Conservation (phyloP, 345 rosid genomes). For the Iberis pinnata region DNA sequence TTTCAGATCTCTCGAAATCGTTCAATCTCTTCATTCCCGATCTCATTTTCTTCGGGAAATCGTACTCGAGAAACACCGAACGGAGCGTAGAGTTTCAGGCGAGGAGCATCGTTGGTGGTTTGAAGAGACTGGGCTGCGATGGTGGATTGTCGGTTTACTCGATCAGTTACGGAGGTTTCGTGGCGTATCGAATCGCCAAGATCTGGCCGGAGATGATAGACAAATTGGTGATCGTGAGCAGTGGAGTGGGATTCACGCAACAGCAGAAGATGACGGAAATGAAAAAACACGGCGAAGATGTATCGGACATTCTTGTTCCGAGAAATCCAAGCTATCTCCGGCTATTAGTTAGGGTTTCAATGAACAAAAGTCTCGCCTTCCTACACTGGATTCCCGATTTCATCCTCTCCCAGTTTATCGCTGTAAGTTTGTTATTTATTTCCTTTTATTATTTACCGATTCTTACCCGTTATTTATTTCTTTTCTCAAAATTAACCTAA, state of each 20-base stretch:
- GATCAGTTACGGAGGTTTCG: slow-evolving; percentile 75
- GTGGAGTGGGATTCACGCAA: slow-evolving; percentile 44
- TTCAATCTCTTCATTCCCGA: slow-evolving; percentile 64
- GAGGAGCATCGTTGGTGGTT: slow-evolving; percentile 40
- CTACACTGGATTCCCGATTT: slow-evolving; percentile 51
- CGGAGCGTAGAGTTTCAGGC: slow-evolving; percentile 59
- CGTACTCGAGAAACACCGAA: slow-evolving; percentile 31
- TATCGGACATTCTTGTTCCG: slow-evolving; percentile 50
- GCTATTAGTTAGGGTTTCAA: slow-evolving; percentile 36
- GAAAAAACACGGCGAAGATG: slow-evolving; percentile 38
- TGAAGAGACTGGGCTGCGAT: slow-evolving; percentile 46
- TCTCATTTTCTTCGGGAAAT: slow-evolving; percentile 60
- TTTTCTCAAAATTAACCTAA: not conserved
- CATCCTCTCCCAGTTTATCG: slow-evolving; percentile 48
- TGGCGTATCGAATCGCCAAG: slow-evolving; percentile 63
- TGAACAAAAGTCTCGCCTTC: slow-evolving; percentile 30
- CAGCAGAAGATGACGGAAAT: slow-evolving; percentile 40
- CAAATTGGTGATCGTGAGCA: slow-evolving; percentile 58
- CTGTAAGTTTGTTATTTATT: slow-evolving; percentile 37
- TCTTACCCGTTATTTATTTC: not conserved
- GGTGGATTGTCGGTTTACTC: slow-evolving; percentile 35
- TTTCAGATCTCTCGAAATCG: slow-evolving; percentile 37
- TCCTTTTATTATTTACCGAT: not conserved
- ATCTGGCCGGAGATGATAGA: slow-evolving; percentile 41
- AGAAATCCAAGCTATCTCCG: slow-evolving; percentile 41